Percentiles rank a stretch among this genome's conserved stretches.
Conservation (phyloP, 768 basidiomycete genomes). For the Clathrus columnatus region DNA sequence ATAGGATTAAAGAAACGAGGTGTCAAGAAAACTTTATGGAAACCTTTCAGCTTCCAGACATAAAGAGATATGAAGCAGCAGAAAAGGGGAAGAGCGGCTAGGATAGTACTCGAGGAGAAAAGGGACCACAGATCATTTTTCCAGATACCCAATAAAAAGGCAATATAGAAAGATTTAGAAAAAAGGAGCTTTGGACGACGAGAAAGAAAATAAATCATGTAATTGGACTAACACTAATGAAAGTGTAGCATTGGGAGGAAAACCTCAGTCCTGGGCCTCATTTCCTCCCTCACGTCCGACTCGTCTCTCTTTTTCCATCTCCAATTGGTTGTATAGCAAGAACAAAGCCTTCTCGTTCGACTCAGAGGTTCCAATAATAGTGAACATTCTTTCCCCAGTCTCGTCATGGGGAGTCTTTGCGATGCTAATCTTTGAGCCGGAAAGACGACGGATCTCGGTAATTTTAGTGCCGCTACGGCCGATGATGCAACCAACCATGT, state of each 20-base stretch:
- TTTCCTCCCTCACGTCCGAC: slow-evolving; percentile 56
- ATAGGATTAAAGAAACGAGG: background rate
- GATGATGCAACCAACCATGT: slow-evolving; percentile 98
- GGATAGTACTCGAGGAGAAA: background rate
- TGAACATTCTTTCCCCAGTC: slow-evolving; percentile 99
- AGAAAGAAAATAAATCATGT: slow-evolving; percentile 4
- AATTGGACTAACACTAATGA: slow-evolving; percentile 2
- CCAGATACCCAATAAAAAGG: background rate
- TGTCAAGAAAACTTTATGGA: background rate
- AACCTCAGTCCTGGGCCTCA: slow-evolving; percentile 7
- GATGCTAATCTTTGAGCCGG: slow-evolving; percentile 96
- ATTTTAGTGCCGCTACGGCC: slow-evolving; percentile 97
- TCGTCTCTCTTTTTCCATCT: slow-evolving; percentile 92
- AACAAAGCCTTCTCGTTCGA: slow-evolving; percentile 98
- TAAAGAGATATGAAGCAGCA: background rate
- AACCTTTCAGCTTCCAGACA: background rate
- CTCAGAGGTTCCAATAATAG: slow-evolving; percentile 92
- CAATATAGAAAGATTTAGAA: background rate
- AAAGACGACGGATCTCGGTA: slow-evolving; percentile 96
- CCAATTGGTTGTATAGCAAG: slow-evolving; percentile 92
- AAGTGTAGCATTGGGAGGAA: background rate
- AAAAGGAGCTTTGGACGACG: background rate
- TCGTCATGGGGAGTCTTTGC: slow-evolving; percentile 99
- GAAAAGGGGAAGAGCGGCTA: background rate
- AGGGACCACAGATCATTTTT: background rate